These are phyloP conservation scores for Xylariaceae sp. DNA, from an alignment of 2,329 filamentous ascomycete genomes.

Conservation along the genomic window DNA sequence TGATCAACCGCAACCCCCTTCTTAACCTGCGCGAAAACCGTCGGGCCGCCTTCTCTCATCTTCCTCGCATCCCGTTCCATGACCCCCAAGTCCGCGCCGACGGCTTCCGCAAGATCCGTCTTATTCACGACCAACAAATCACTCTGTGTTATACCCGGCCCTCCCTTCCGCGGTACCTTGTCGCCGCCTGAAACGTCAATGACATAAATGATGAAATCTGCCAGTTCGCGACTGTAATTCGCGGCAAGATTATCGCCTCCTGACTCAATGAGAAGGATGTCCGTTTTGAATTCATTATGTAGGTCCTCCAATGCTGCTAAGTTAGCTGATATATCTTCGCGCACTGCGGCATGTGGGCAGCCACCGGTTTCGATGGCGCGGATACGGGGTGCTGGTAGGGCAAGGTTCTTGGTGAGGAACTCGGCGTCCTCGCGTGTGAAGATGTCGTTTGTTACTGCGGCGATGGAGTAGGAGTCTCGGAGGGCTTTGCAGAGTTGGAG, in stretches of 20 bases:
- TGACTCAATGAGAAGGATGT: slow-evolving; percentile 89
- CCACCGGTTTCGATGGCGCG: slow-evolving; percentile 96
- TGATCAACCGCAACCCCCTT: slow-evolving; percentile 78
- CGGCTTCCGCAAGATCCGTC: slow-evolving; percentile 85
- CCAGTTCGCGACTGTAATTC: slow-evolving; percentile 92
- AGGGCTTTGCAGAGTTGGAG: slow-evolving; percentile 84
- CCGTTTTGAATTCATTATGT: slow-evolving; percentile 72
- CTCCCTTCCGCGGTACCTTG: slow-evolving; percentile 94
- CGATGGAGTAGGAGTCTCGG: slow-evolving; percentile 76
- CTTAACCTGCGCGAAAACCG: slow-evolving; percentile 97
- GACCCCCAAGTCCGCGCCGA: slow-evolving; percentile 84
- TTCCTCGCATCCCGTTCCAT: slow-evolving; percentile 94
- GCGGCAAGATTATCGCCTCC: slow-evolving; percentile 96
- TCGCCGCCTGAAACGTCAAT: slow-evolving; percentile 96
- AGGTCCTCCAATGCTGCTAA: slow-evolving; percentile 87
- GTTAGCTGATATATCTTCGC: slow-evolving; percentile 94
- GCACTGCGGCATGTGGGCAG: slow-evolving; percentile 93
- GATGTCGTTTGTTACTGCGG: slow-evolving; percentile 97
- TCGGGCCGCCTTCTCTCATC: slow-evolving; percentile 93
- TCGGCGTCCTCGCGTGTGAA: slow-evolving; percentile 98
- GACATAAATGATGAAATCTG: slow-evolving; percentile 97
- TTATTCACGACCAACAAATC: slow-evolving; percentile 95
- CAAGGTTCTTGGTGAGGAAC: slow-evolving; percentile 84
- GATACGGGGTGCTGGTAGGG: slow-evolving; percentile 79
- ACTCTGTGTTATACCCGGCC: slow-evolving; percentile 93